phyloP scores from a whole-genome alignment of 2,329 filamentous ascomycete species.

The Orbilia javanica region DNA sequence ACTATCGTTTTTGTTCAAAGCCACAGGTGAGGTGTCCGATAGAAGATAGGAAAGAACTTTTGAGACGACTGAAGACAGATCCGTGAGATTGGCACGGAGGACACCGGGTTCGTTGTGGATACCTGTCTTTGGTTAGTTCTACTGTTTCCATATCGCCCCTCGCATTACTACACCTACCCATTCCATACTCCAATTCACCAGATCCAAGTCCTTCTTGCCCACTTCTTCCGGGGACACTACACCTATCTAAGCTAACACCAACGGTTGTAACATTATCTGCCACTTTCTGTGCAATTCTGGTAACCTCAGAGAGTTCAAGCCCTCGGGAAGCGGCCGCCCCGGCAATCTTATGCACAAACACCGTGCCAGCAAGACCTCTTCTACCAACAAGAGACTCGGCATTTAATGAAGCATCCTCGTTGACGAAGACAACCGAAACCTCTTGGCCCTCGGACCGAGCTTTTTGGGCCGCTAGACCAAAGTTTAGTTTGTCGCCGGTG shows the following conservation, averaged over 20 bases:
- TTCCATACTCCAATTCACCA: constrained; percentile 72
- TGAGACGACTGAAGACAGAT: constrained; percentile 69
- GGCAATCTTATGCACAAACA: constrained; percentile 70
- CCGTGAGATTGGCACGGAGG: constrained; percentile 64
- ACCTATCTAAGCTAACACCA: constrained; percentile 69
- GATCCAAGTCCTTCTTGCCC: constrained; percentile 59
- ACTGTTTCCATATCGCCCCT: neutral
- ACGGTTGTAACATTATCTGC: constrained; percentile 70
- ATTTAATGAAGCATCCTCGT: constrained; percentile 87
- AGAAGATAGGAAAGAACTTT: constrained; percentile 76
- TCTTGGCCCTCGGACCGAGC: constrained; percentile 80
- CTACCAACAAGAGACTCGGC: constrained; percentile 87
- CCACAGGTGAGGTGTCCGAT: constrained; percentile 28
- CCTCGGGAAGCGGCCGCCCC: constrained; percentile 45
- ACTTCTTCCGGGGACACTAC: constrained; percentile 70
- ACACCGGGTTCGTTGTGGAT: constrained; percentile 79
- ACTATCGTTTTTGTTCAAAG: constrained; percentile 72
- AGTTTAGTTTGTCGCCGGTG: constrained; percentile 89
- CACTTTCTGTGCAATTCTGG: constrained; percentile 64
- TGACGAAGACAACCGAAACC: constrained; percentile 93
- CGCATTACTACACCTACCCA: constrained; percentile 67
- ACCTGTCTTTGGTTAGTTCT: constrained; percentile 62
- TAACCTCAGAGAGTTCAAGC: constrained; percentile 26
- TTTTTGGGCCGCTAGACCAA: constrained; percentile 93
- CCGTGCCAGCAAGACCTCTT: constrained; percentile 86